Base-by-base conservation (phyloP, 306 rosid species). In the Cicer chorassanicum region DNA sequence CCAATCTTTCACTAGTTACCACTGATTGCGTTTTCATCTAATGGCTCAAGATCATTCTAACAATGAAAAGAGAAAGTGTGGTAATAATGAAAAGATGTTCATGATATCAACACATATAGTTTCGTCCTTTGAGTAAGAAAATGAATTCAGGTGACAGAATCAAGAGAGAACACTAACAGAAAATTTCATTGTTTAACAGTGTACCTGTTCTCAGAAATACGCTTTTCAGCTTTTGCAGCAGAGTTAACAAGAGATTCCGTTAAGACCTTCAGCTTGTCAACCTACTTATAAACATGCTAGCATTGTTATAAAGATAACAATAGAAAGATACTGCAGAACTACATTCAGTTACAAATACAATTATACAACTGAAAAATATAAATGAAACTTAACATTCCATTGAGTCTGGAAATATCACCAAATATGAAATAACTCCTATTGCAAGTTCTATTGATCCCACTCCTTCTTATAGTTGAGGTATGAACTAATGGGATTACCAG, bases 171-270 rank as follows among this genome's bases (percentile, higher is more conserved):
- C 24, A 65, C 34, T 29, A 16, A 65, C 63, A 55, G 24, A 70
- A 16, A 70, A 70, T 4, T 13, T 60, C 21, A 34, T 64, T 42
- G 60, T 61, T 53, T 34, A 60, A 63, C 16, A 76, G 80, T 48
- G 63, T 80, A 95, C 99, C 99, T 92, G 74, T 90, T 84, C 45
- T 95, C 99, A 77, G 87, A 81, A 83, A 95, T 92, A 76, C 98
- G 99, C 82, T 90, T 95, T 84, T 92, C 98, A 76, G 99, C 89
- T 83, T 90, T 95, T 78, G 80, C 80, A 71, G 92, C 88, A 70
- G 99, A 95, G 86, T 91, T 92, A 48, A 96, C 82, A 79, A 95
- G 99, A 78, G 99, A 95, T 49, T 92, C 99, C 38, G 90, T 84
- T 68, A 95, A 86, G 65, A 95, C 91, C 87, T 88, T 95, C 89